These are phyloP conservation scores for Fagopyrum esculentum DNA, from an alignment of 148 eudicot genomes.

Conservation along the genomic window DNA sequence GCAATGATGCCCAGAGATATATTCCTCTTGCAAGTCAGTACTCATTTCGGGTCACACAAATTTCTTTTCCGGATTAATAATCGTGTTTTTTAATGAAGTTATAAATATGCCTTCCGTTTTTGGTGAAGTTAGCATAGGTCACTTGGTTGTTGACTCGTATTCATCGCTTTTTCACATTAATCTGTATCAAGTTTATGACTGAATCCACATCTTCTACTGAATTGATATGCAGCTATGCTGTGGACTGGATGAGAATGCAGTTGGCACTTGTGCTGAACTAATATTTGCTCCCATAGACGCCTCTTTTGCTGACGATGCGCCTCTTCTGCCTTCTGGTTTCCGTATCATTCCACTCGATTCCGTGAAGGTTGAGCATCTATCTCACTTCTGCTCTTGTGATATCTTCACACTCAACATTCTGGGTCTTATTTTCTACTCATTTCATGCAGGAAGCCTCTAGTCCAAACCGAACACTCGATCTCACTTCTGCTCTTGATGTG, in stretches of 20 bases:
- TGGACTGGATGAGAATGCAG: conserved; percentile 95
- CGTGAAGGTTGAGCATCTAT: conserved; percentile 43
- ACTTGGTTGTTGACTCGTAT: no score
- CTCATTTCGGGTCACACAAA: neutral
- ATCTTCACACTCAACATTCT: neutral
- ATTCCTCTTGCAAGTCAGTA: conserved; percentile 75
- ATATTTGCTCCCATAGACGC: conserved; percentile 97
- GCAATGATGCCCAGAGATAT: conserved; percentile 76
- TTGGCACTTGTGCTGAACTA: conserved; percentile 91
- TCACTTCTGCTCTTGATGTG: conserved; percentile 88
- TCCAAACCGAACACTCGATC: conserved; percentile 94
- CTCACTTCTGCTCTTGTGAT: no score
- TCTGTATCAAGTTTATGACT: no score
- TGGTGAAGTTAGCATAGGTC: no score
- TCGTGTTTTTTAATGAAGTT: no score
- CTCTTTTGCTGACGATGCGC: conserved; percentile 93
- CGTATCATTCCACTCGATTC: conserved; percentile 92
- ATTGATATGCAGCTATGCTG: conserved; percentile 55
- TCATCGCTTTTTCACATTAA: no score
- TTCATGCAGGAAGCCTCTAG: conserved; percentile 67
- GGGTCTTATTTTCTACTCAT: neutral
- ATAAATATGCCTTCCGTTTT: no score
- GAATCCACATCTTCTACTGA: no score
- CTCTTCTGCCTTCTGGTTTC: conserved; percentile 93
- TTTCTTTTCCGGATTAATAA: no score